A percentile compares a stretch with the other conserved stretches of the same genome.
Conservation (phyloP, 768 basidiomycete genomes). For the Phaffia australis region DNA sequence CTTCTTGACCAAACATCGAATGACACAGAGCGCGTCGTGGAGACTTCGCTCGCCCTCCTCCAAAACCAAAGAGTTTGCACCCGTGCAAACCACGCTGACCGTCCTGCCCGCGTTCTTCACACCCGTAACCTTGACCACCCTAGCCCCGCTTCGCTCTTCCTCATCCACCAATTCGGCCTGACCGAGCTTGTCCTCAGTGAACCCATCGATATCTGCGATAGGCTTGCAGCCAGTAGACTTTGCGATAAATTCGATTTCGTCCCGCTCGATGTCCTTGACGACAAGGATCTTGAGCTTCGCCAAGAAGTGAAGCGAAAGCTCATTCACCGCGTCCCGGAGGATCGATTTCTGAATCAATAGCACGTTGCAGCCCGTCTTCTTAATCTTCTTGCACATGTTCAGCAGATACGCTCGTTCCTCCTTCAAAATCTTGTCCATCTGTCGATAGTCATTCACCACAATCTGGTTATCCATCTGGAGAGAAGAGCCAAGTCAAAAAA, state of each 20-base stretch:
- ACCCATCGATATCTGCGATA: conserved; percentile 91
- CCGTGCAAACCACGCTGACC: conserved; percentile 89
- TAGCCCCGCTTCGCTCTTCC: conserved; percentile 63
- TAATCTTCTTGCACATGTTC: conserved; percentile 98
- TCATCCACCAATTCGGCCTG: conserved; percentile 95
- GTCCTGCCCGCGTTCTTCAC: conserved; percentile 90
- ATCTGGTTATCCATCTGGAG: conserved; percentile 98
- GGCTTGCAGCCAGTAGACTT: conserved; percentile 93
- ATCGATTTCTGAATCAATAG: conserved; percentile 98
- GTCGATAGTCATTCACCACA: conserved; percentile 96
- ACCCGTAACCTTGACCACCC: conserved; percentile 88
- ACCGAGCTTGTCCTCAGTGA: conserved; percentile 95
- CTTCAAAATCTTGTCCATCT: conserved; percentile 99
- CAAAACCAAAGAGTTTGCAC: conserved; percentile 79
- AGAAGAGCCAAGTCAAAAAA: background rate
- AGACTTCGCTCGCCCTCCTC: conserved; percentile 96
- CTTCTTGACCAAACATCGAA: conserved; percentile 96
- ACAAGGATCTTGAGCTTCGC: conserved; percentile 92
- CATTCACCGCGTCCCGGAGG: conserved; percentile 96
- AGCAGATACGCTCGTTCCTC: conserved; percentile 96
- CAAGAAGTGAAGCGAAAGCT: conserved; percentile 91
- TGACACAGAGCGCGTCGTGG: conserved; percentile 98
- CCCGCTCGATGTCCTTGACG: conserved; percentile 94
- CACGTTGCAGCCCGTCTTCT: conserved; percentile 98
- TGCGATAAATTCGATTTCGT: conserved; percentile 94